Evolutionary conservation across 148 eudicot genomes (phyloP).

Genomic region (Rhododendron molle): DNA sequence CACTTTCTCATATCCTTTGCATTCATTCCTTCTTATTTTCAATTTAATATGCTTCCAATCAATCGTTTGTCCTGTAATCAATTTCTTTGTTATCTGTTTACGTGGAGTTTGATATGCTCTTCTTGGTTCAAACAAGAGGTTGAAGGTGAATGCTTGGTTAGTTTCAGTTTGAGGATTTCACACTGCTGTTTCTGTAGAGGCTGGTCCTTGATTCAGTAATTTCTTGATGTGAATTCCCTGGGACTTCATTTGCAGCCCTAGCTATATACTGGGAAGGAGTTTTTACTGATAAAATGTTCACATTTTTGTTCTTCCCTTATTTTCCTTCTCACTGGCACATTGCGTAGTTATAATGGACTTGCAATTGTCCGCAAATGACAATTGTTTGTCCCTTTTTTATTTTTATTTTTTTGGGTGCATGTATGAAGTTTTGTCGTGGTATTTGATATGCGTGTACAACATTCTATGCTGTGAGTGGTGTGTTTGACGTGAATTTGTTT

Average conservation of each 20-base stretch:
- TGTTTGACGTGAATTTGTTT: not conserved
- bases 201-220: not conserved
- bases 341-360: not conserved
- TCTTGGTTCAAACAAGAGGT: not conserved
- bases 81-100: not conserved
- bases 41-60: not conserved
- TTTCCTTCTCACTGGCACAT: not conserved
- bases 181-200: not conserved
- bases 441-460: not conserved
- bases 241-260: not conserved
- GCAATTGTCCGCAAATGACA: not conserved
- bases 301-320: not conserved
- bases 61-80: not conserved
- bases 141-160: not conserved
- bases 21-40: not conserved
- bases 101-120: not conserved
- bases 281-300: not conserved
- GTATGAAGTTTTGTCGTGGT: not conserved
- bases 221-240: not conserved
- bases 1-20: conserved; percentile 34
- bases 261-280: not conserved
- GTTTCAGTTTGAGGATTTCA: not conserved
- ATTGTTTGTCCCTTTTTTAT: not conserved
- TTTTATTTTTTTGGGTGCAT: not conserved
- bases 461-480: not conserved